Evolutionary conservation across 306 rosid species (phyloP), one percentile per base, ranked within the genome.

Genomic region (Rosa chinensis): DNA sequence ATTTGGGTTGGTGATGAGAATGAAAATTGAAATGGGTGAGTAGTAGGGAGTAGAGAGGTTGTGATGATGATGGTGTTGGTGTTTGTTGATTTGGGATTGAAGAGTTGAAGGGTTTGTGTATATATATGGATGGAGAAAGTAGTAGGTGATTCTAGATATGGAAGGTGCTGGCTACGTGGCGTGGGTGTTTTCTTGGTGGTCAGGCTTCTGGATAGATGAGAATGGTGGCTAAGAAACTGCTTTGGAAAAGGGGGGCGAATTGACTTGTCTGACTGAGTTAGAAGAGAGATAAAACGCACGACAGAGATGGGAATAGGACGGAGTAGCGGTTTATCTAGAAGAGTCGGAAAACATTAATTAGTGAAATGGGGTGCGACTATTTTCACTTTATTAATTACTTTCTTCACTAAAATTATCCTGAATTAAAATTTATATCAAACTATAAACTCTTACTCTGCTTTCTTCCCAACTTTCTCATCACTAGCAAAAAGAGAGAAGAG

Each of bases 121-220:
- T 75, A 62, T 56, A 17, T 28, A 28, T 28, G 32, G 32, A 28
- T 58, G 78, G 70, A 42, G 21, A 10, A 25, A 39, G 49, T n/a
- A 25, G 32, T 10, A 5, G 78, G 78, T 25, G 42, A 17, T 74
- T 74, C 77, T 74, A 40, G 77, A 74, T 56, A 56, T 56, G 7
- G 43, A 32, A 20, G 43, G 28, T 5, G 28, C n/a, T 21, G 56
- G 53, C 37, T 13, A 72, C 64, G 76, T 72, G 47, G 63, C 20
- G 63, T 50, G 40, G 5, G 76, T 45, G 45, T 66, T 37, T 0
- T 7, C 47, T 66, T 3, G 25, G 23, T 66, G 9, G 48, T 66
- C 71, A 66, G 6, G 72, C 23, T 37, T 64, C 43, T 64, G 43
- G 44, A 32, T 17, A 17, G 18, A 2, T 7, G 69, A 35, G 43